A percentile compares a stretch with the other conserved stretches of the same genome.
phyloP scores from a whole-genome alignment of 163 green algal species.

The Chlorella variabilis region DNA sequence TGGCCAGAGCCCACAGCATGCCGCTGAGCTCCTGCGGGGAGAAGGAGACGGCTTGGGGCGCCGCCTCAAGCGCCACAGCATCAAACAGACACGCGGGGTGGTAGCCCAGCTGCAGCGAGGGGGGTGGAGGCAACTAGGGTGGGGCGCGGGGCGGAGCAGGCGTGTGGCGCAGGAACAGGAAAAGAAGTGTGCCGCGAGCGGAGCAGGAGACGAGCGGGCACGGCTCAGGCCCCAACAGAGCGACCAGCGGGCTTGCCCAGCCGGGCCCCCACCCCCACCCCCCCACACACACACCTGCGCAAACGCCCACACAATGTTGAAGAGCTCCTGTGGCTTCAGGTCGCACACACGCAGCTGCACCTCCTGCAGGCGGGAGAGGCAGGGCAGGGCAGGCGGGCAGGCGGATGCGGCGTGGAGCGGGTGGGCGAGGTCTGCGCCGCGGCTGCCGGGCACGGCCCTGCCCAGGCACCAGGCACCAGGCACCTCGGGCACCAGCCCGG shows the following conservation, averaged over 20 bases:
- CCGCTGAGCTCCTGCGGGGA: slow-evolving; percentile 36
- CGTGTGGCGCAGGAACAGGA: neutral
- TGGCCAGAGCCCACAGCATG: slow-evolving; percentile 44
- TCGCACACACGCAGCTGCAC: neutral
- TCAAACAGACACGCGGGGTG: neutral
- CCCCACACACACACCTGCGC: slow-evolving; percentile 11
- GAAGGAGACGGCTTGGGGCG: slow-evolving; percentile 17
- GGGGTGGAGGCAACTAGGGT: no score
- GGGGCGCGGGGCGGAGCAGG: no score
- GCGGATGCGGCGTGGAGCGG: no score
- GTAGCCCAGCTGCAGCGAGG: slow-evolving; percentile 3
- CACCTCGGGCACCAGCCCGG: neutral
- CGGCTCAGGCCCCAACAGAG: no score
- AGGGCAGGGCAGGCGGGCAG: neutral
- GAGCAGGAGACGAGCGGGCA: no score
- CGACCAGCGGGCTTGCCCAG: no score
- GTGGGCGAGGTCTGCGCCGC: no score
- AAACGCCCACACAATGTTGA: slow-evolving; percentile 65
- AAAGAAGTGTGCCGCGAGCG: no score
- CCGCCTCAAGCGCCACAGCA: slow-evolving; percentile 6
- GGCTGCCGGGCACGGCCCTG: no score
- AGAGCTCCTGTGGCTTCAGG: slow-evolving; percentile 62
- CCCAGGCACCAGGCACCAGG: neutral
- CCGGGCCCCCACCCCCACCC: no score
- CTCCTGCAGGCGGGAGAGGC: neutral